Evolutionary conservation across 2,329 filamentous ascomycete genomes (phyloP), one percentile per base, ranked within the genome.

Genomic region (Cladophialophora psammophila): DNA sequence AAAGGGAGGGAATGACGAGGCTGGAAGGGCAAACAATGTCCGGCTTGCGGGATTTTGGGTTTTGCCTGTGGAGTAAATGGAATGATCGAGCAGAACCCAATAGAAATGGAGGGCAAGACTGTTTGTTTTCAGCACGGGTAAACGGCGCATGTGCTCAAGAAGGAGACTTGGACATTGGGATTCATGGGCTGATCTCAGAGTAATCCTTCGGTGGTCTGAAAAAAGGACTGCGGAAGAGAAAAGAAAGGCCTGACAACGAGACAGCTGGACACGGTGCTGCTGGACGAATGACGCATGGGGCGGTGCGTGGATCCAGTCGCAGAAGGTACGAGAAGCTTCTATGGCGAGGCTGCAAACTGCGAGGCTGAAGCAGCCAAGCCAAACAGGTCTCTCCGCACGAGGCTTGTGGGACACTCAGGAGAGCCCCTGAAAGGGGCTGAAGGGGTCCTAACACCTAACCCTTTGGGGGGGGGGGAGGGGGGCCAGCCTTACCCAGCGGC

Each of bases 1-100:
- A 52, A 52, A 48, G 53, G 15, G 18, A 48, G 26, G 42, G 36
- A 62, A 54, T 45, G 50, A 58, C 63, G 50, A 68, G 65, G 68
- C 63, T 68, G 48, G n/a, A 36, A 53, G 50, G 38, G 36, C 58
- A 48, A 62, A 35, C 20, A 42, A 48, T 18, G 42, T 26, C 50
- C 53, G 55, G 59, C 3, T 32, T 68, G 68, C 65, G 68, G 57
- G 63, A 68, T 66, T 68, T 68, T 57, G 45, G 68, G 35, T 57
- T 62, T 20, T 65, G 62, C 35, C 34, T 20, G 59, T 61, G 31
- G 48, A 62, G 62, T 45, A 55, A 63, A 66, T 70, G 54, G 68
- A 70, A 70, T 58, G 57, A 36, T 70, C 63, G 63, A 68, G 68
- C 55, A 45, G 67, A 50, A 62, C 67, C 45, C 45, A 50, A 50